Conservation (phyloP, 148 eudicot species). For the Spergularia bocconei region DNA sequence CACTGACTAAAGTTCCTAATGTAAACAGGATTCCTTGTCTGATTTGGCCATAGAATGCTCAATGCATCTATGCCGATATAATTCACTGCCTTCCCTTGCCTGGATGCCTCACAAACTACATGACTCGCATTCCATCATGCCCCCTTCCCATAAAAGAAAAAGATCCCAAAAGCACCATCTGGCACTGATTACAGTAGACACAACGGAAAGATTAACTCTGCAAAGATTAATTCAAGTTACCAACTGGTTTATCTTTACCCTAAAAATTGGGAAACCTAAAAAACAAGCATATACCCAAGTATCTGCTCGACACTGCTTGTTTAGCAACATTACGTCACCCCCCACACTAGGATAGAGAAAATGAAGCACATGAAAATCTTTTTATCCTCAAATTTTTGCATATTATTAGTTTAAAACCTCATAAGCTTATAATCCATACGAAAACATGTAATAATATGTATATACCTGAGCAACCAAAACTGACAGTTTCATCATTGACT, state of each 20-base stretch:
- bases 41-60: no score
- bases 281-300: not conserved
- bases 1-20: no score
- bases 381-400: not conserved
- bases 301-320: not conserved
- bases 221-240: not conserved
- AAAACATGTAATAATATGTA: not conserved
- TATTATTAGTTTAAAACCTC: not conserved
- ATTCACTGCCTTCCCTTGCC: no score
- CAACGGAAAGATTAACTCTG: not conserved
- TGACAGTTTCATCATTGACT: not conserved
- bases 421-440: not conserved
- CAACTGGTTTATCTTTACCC: not conserved
- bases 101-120: no score
- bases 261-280: no score
- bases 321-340: not conserved
- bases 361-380: not conserved
- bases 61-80: no score
- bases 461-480: slow-evolving; percentile 15
- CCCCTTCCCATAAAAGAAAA: no score
- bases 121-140: no score
- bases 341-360: not conserved
- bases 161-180: no score
- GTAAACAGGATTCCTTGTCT: no score
- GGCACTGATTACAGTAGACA: no score